Conservation (phyloP, 2,329 filamentous ascomycete species). For the Ophiognomonia clavigignenti-juglandacearum region DNA sequence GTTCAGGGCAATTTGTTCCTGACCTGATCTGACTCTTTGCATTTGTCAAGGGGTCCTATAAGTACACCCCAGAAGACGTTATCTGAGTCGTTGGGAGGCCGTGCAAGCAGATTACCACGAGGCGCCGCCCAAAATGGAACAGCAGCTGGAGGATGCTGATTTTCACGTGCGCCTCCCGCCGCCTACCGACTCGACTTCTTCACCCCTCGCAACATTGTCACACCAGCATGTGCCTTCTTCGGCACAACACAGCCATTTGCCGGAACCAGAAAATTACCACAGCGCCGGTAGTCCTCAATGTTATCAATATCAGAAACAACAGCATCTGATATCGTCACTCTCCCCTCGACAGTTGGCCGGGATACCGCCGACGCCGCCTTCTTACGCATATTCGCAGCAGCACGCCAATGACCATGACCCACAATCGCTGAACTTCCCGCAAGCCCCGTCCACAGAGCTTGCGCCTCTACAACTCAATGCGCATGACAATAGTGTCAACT, state of each 20-base stretch:
- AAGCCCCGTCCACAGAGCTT: constrained; percentile 33
- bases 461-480: constrained; percentile 35
- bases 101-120: constrained; percentile 1
- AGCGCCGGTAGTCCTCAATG: constrained; percentile 3
- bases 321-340: constrained; percentile 11
- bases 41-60: no score
- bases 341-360: constrained; percentile 17
- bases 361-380: constrained; percentile 32
- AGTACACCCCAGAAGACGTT: no score
- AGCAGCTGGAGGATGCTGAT: constrained; percentile 35
- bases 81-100: no score
- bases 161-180: constrained; percentile 39
- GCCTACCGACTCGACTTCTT: constrained; percentile 15
- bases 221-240: constrained; percentile 17
- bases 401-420: constrained; percentile 27
- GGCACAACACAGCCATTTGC: constrained; percentile 16
- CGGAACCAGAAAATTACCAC: constrained; percentile 4
- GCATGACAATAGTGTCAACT: constrained; percentile 22
- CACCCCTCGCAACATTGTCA: background rate
- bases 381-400: constrained; percentile 24
- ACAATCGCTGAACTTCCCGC: constrained; percentile 27
- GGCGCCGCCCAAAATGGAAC: constrained; percentile 7
- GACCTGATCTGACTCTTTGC: constrained; percentile 8
- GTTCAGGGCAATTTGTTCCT: no score
- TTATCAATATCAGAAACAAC: no score